Evolutionary conservation across 306 rosid species (phyloP), one percentile per base, ranked within the genome.

Genomic region (Clitoria ternatea): DNA sequence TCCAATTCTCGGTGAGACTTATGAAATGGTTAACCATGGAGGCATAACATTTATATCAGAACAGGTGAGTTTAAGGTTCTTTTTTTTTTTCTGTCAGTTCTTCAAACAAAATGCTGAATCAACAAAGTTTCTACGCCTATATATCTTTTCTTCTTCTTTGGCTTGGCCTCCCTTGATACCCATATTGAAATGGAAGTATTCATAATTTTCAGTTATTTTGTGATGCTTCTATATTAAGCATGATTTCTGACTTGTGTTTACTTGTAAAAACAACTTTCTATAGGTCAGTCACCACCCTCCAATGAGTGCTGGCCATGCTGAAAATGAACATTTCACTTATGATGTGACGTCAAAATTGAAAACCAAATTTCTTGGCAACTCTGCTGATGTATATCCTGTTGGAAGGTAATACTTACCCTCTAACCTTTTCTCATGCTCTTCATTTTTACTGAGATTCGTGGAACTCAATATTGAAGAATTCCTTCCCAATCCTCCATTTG

Each of bases 261-360:
- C 33, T 6, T 36, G 39, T 60, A 5, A 67, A 29, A 52, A 18
- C 33, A 66, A 66, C 49, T 66, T 79, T 37, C 79, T 81, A 48
- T 83, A 94, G 99, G 92, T 94, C 29, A 72, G 99, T 79, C 99
- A 94, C 86, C 99, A 94, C 70, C 99, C 99, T 60, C 99, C 99
- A 24, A 89, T 83, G 88, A 83, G 99, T 79, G 99, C 97, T 63
- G 99, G 85, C 47, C 97, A 91, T 79, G 92, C 92, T 45, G 99
- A 91, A 84, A 94, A 89, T 79, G 99, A 89, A 47, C 97, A 91
- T 72, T 94, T 94, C 80, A 75, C 84, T 45, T 95, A 95, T 37
- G 99, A 91, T 14, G 67, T 89, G 66, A 91, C 99, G 1, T 95
- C 99, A n/a, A 95, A 95, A 82, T 72, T 95, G 86, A 91, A 89